A percentile compares a stretch with the other conserved stretches of the same genome.
Evolutionary conservation across 73 alveolate genomes (phyloP).

Genomic region (Tetrahymena thermophila): DNA sequence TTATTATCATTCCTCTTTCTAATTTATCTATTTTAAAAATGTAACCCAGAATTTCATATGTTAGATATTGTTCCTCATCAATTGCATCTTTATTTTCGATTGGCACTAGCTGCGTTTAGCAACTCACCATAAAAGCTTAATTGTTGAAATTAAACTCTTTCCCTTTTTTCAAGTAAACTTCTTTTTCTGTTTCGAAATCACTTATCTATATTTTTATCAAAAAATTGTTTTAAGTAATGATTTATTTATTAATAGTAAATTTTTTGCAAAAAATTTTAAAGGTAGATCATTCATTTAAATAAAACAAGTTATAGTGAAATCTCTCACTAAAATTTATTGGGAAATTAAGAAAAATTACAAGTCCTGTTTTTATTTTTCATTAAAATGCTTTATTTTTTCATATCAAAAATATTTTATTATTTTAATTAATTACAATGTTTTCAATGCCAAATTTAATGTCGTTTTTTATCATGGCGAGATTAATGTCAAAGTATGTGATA

Average conservation of each 20-base stretch:
- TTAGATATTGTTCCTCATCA: neutral
- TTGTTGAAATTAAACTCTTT: neutral
- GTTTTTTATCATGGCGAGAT: neutral
- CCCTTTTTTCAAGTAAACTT: neutral
- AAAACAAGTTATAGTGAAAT: no score
- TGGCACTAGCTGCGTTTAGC: neutral
- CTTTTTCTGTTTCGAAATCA: neutral
- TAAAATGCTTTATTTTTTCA: no score
- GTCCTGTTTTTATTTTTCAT: no score
- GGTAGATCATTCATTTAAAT: no score
- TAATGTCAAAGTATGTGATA: conserved; percentile 15
- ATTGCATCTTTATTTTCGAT: neutral
- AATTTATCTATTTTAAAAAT: neutral
- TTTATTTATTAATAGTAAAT: no score
- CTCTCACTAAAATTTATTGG: no score
- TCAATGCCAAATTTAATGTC: neutral
- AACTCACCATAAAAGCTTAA: neutral
- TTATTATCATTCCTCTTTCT: neutral
- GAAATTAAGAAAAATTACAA: no score
- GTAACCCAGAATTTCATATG: neutral
- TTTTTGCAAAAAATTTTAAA: no score
- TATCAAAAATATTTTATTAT: neutral
- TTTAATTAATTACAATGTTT: neutral
- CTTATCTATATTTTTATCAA: neutral
- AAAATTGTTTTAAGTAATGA: no score